Evolutionary conservation across 108 stramenopile genomes (phyloP), one percentile per base, ranked within the genome.

Genomic region (Thalassiosira profunda): DNA sequence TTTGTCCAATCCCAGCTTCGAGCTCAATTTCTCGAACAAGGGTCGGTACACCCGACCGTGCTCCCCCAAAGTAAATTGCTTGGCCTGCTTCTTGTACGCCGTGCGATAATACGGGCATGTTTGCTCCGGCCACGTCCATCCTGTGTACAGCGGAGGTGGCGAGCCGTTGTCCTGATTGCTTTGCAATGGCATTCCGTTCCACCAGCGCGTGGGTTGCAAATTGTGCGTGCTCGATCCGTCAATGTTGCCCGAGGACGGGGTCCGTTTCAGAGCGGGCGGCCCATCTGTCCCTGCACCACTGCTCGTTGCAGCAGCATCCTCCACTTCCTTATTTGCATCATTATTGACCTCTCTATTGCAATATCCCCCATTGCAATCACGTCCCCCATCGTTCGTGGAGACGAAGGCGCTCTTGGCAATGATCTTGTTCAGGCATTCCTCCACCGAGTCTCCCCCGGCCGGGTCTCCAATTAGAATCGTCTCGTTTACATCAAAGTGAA

Each of bases 401-500:
- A 90, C 89, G 82, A 92, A 95, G 12, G 94, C 91, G 29, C 84
- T 84, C 64, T 95, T 95, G 69, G 90, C 90, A 11, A 92, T 61
- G 62, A 82, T 68, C 62, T 92, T 92, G 55, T 95, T 84, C 15
- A 89, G 41, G 45, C 76, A 89, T 37, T 95, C 94, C 24, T 79
- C 51, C 17, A 72, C 66, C 0, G 88, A 69, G 63, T 95, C 94
- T 1, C 90, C 91, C 10, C 94, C 94, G 9, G 91, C 94, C 45
- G 87, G 82, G 62, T 95, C 91, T 18, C 89, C 91, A 29, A 95
- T 15, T 8, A 95, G 56, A 14, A 95, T 87, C 0, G 94, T 95
- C 79, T 95, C 90, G 69, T 95, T 95, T 66, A 95, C 85, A 46
- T 94, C 93, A 60, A 91, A 90, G 70, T 89, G 88, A 1, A 90